Evolutionary conservation across 2,329 filamentous ascomycete species (phyloP).

Genomic region (Fusarium sp.): DNA sequence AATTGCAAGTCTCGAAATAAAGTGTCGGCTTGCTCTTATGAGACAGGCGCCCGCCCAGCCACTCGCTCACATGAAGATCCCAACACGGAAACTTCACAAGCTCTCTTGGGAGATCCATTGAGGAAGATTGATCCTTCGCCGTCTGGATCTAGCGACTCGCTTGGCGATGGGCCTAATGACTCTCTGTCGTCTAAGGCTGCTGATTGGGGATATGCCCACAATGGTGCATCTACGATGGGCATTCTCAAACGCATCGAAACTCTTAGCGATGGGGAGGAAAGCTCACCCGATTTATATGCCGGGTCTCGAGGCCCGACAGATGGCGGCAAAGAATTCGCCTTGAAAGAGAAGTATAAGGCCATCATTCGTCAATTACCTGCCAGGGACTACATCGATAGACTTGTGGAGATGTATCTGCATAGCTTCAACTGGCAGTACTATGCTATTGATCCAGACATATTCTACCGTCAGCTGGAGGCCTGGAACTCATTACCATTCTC

Average conservation of each 20-base stretch:
- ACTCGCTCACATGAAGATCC: conserved; percentile 32
- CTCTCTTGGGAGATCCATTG: background rate
- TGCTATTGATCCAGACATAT: conserved; percentile 64
- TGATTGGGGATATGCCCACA: conserved; percentile 66
- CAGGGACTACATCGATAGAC: conserved; percentile 63
- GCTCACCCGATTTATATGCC: background rate
- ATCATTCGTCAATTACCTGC: conserved; percentile 68
- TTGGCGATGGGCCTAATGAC: conserved; percentile 37
- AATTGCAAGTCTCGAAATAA: conserved; percentile 70
- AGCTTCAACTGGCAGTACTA: conserved; percentile 71
- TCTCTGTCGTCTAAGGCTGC: conserved; percentile 57
- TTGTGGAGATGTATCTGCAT: conserved; percentile 65
- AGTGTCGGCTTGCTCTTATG: conserved; percentile 66
- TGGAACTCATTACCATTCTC: conserved; percentile 68
- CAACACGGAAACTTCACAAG: background rate
- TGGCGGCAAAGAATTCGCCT: conserved; percentile 49
- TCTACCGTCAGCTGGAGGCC: conserved; percentile 61
- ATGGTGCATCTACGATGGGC: conserved; percentile 63
- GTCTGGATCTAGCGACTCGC: background rate
- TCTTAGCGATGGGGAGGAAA: conserved; percentile 48
- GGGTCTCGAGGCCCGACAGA: background rate
- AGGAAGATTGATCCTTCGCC: background rate
- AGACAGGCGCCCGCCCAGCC: conserved; percentile 60
- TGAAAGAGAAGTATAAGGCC: conserved; percentile 68
- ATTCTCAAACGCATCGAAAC: conserved; percentile 67